These are phyloP conservation scores for Populus hybrid DNA, from an alignment of 441 rosid species.

Conservation along the genomic window DNA sequence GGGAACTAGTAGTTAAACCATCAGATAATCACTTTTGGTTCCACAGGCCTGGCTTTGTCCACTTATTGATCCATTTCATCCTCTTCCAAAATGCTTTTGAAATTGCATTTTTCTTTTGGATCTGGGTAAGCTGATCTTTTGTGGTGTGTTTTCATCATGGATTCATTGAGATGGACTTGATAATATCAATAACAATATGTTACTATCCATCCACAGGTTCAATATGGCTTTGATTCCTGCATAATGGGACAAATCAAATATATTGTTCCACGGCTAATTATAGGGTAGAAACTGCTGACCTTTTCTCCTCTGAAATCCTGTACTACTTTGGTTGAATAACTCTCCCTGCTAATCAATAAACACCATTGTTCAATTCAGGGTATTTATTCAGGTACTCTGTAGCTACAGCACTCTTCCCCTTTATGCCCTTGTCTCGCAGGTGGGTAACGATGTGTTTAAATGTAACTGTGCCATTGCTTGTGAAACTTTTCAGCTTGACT, in stretches of 20 bases:
- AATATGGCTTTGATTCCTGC: constrained; percentile 78
- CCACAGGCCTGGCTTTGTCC: constrained; percentile 42
- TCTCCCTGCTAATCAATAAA: background rate
- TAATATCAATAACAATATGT: background rate
- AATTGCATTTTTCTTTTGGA: constrained; percentile 73
- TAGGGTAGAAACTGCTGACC: constrained; percentile 52
- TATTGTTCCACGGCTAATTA: constrained; percentile 67
- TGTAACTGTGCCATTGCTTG: background rate
- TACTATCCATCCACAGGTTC: constrained; percentile 38
- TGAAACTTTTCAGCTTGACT: background rate
- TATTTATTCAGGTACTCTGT: constrained; percentile 71
- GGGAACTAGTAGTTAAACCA: constrained; percentile 72
- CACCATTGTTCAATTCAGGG: constrained; percentile 32
- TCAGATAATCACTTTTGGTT: constrained; percentile 88
- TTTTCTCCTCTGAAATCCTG: background rate
- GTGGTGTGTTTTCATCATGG: background rate
- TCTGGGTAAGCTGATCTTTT: constrained; percentile 45
- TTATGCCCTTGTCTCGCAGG: constrained; percentile 88
- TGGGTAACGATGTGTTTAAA: constrained; percentile 16
- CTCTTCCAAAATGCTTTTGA: constrained; percentile 90
- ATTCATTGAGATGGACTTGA: background rate
- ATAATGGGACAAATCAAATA: constrained; percentile 69
- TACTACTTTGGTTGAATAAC: background rate
- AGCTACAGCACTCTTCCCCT: constrained; percentile 94
- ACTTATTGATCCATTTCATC: constrained; percentile 72